phyloP scores from a whole-genome alignment of 1,139 yeast species.

The Pichia sorboxylosa region DNA sequence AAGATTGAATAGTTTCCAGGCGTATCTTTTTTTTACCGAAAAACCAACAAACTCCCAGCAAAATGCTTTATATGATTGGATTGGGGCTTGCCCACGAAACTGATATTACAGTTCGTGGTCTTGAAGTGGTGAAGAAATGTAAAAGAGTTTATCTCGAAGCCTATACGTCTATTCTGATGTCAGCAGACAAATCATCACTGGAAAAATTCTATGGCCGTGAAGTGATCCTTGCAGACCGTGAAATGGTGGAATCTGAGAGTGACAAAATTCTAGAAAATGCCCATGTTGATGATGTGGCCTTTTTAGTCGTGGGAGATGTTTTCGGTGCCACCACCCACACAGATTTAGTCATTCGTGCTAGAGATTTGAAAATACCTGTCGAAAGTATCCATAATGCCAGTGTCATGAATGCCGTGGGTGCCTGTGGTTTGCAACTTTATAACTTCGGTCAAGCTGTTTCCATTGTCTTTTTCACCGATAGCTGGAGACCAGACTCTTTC shows the following conservation, averaged over 20 bases:
- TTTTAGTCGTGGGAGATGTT: conserved; percentile 93
- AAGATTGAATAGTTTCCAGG: too few species aligned
- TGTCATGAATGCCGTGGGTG: conserved; percentile 97
- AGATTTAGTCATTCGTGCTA: conserved; percentile 81
- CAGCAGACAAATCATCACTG: conserved; percentile 57
- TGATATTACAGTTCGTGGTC: conserved; percentile 91
- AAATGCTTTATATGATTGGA: conserved; percentile 83
- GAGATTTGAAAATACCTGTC: conserved; percentile 66
- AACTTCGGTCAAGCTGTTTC: conserved; percentile 96
- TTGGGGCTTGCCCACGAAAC: conserved; percentile 80
- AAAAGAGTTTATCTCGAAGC: conserved; percentile 88
- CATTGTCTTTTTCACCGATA: conserved; percentile 86
- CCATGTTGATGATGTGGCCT: conserved; percentile 72
- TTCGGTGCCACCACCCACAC: conserved; percentile 98
- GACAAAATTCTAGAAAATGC: conserved; percentile 74
- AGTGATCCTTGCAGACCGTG: conserved; percentile 85
- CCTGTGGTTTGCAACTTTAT: conserved; percentile 90
- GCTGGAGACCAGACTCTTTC: conserved; percentile 94
- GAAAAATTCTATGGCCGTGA: conserved; percentile 80
- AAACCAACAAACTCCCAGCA: background rate
- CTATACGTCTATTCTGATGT: conserved; percentile 90
- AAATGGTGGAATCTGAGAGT: conserved; percentile 80
- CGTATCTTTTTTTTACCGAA: too few species aligned
- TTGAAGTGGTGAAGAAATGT: conserved; percentile 72
- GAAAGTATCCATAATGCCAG: conserved; percentile 91